phyloP scores from a whole-genome alignment of 192 early-diverging fungal genomes.

The Lunasporangiospora selenospora region DNA sequence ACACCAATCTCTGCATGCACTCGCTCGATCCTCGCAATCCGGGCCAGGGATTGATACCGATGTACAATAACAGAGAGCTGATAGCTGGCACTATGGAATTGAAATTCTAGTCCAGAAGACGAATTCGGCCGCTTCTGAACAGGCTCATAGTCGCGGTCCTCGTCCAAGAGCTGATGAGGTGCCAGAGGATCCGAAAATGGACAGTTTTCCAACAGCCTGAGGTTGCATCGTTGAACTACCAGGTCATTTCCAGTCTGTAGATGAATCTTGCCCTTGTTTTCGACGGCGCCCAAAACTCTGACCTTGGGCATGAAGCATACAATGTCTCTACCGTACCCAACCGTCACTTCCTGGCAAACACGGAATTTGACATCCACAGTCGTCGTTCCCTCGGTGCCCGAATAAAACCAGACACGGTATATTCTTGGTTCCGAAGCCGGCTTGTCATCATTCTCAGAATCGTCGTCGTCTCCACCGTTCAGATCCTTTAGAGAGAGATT shows the following conservation, averaged over 20 bases:
- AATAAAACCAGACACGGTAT: slow-evolving; percentile 33
- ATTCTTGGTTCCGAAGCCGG: no score
- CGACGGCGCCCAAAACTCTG: slow-evolving; percentile 6
- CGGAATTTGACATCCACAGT: slow-evolving; percentile 14
- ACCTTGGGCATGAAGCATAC: slow-evolving; percentile 22
- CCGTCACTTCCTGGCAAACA: slow-evolving; percentile 21
- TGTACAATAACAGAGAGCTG: slow-evolving; percentile 23
- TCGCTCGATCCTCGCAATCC: slow-evolving; percentile 43
- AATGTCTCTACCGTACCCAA: slow-evolving; percentile 39
- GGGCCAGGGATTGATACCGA: slow-evolving; percentile 27
- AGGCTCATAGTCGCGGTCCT: no score
- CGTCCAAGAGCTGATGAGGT: slow-evolving; percentile 5
- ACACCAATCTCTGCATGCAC: slow-evolving; percentile 28
- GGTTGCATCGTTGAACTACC: slow-evolving; percentile 16
- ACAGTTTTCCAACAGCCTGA: slow-evolving; percentile 7
- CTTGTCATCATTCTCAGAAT: no score
- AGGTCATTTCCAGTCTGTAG: slow-evolving; percentile 23
- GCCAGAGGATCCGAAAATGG: slow-evolving; percentile 1
- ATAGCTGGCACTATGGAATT: slow-evolving; percentile 22
- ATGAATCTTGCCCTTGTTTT: slow-evolving; percentile 27
- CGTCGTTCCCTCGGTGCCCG: slow-evolving; percentile 22
- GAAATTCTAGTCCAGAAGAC: slow-evolving; percentile 8
- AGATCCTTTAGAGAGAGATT: no score
- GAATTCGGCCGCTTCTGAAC: no score
- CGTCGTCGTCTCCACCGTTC: no score